Evolutionary conservation across 768 basidiomycete genomes (phyloP).

Genomic region (Omphalotus guepiniiformis): DNA sequence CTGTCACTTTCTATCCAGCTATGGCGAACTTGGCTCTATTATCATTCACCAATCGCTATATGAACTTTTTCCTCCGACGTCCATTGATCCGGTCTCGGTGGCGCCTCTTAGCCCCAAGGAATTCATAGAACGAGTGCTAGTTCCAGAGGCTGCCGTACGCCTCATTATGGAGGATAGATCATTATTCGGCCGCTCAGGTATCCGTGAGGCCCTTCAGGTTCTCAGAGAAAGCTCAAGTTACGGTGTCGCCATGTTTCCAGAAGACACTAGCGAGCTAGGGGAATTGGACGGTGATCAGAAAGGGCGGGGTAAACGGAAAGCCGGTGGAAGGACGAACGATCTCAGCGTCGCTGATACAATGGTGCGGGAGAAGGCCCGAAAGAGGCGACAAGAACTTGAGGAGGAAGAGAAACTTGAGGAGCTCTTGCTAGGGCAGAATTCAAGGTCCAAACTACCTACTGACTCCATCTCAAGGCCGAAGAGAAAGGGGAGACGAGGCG

Average conservation of each 20-base stretch:
- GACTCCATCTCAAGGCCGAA: too few species aligned
- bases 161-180: constrained; percentile 79
- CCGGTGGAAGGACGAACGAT: constrained; percentile 16
- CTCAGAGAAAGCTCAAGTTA: constrained; percentile 76
- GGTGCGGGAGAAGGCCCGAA: constrained; percentile 50
- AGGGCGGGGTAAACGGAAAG: constrained; percentile 14
- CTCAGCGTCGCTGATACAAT: constrained; percentile 48
- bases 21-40: constrained; percentile 80
- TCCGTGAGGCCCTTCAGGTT: constrained; percentile 48
- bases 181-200: constrained; percentile 34
- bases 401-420: constrained; percentile 35
- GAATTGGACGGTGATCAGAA: constrained; percentile 19
- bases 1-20: constrained; percentile 40
- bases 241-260: constrained; percentile 84
- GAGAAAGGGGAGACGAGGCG: constrained; percentile 14
- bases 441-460: too few species aligned
- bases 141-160: constrained; percentile 79
- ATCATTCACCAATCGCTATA: constrained; percentile 77
- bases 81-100: constrained; percentile 49
- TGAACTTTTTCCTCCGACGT: constrained; percentile 64
- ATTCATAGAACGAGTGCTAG: constrained; percentile 80
- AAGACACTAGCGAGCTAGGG: constrained; percentile 40
- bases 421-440: constrained; percentile 13
- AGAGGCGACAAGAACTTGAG: constrained; percentile 47
- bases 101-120: constrained; percentile 67